Percentiles rank a stretch among this genome's conserved stretches.
Evolutionary conservation across 192 early-diverging fungal genomes (phyloP).

Genomic region (Backusella psychrophila): DNA sequence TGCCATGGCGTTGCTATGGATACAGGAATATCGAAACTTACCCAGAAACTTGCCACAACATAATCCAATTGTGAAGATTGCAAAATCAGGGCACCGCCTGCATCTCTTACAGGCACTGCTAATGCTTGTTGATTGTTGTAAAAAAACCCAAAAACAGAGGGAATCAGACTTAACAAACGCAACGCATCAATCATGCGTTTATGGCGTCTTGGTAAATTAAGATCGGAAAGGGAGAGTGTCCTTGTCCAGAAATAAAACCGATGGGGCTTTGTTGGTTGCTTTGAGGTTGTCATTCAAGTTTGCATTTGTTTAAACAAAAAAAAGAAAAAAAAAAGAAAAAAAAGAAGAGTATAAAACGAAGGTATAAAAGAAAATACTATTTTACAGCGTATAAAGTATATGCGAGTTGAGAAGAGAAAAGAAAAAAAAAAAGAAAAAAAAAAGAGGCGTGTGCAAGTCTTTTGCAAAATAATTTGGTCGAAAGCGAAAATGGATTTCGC

Average conservation of each 20-base stretch:
- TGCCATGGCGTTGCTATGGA: not conserved
- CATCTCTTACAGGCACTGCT: constrained; percentile 26
- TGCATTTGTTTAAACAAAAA: not conserved
- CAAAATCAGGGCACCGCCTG: constrained; percentile 31
- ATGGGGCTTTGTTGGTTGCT: not conserved
- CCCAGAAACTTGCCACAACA: constrained; percentile 42
- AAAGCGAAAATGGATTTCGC: not conserved
- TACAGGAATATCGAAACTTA: constrained; percentile 5
- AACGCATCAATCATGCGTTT: constrained; percentile 34
- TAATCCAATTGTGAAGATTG: constrained; percentile 39
- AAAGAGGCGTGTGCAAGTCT: not conserved
- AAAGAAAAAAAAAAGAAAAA: not conserved
- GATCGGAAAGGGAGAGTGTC: constrained; percentile 23
- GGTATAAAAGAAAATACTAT: not conserved
- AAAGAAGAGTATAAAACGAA: not conserved
- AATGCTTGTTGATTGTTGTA: constrained; percentile 24
- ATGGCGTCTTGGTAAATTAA: constrained; percentile 37
- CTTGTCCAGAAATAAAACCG: constrained; percentile 11
- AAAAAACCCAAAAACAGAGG: constrained; percentile 31
- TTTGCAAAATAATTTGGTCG: not conserved
- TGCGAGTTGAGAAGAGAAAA: not conserved
- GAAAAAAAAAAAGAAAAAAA: not conserved
- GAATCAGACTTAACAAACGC: constrained; percentile 39
- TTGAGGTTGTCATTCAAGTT: not conserved
- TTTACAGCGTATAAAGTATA: not conserved